These are phyloP conservation scores for Arthrobotrys sinensis DNA, from an alignment of 2,329 filamentous ascomycete species.

Conservation along the genomic window DNA sequence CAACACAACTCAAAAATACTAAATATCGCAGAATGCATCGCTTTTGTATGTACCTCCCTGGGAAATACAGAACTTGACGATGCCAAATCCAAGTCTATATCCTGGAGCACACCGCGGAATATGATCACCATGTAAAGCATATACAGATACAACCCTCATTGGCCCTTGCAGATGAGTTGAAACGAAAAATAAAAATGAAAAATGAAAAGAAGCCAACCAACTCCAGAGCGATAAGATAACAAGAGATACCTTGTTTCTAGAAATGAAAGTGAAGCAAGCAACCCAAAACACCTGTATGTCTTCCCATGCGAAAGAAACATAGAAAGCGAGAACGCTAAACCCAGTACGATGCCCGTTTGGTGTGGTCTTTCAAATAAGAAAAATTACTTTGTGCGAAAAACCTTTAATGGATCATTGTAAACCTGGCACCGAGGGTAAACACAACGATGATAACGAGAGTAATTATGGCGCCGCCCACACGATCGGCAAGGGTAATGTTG, in stretches of 20 bases:
- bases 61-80: background rate
- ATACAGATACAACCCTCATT: background rate
- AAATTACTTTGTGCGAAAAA: background rate
- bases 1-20: background rate
- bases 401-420: conserved; percentile 50
- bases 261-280: conserved; percentile 10
- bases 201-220: conserved; percentile 9
- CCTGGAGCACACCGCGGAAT: background rate
- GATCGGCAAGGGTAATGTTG: conserved; percentile 35
- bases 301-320: conserved; percentile 17
- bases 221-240: conserved; percentile 12
- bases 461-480: conserved; percentile 47
- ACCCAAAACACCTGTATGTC: conserved; percentile 35
- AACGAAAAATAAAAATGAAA: background rate
- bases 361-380: background rate
- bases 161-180: background rate
- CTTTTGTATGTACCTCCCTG: background rate
- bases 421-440: conserved; percentile 44
- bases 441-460: conserved; percentile 48
- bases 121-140: background rate
- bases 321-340: conserved; percentile 3
- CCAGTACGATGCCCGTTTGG: conserved; percentile 4
- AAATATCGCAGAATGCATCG: background rate
- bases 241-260: conserved; percentile 6
- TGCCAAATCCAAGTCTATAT: background rate